Percentiles rank a stretch among this genome's conserved stretches.
These are phyloP conservation scores for Suhomyces bribrorum DNA, from an alignment of 1,139 yeast species.

Conservation along the genomic window DNA sequence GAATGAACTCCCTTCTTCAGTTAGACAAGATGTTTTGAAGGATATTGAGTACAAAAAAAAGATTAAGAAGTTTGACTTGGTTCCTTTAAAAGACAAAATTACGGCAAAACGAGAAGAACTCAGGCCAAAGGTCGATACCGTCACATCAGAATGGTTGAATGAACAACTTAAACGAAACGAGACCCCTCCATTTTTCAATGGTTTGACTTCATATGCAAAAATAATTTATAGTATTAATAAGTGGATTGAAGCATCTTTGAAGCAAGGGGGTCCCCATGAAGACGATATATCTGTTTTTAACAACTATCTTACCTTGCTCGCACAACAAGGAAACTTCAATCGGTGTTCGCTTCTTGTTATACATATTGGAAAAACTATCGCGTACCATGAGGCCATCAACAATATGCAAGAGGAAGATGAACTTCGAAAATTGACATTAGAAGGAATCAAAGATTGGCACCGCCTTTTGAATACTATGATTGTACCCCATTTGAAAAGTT, in stretches of 20 bases:
- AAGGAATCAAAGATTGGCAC: slow-evolving; percentile 28
- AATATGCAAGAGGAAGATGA: background rate
- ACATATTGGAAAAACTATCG: slow-evolving; percentile 19
- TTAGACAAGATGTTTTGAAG: slow-evolving; percentile 41
- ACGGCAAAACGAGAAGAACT: slow-evolving; percentile 21
- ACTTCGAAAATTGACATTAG: slow-evolving; percentile 7
- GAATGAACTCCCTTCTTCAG: slow-evolving; percentile 48
- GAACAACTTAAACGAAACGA: slow-evolving; percentile 22
- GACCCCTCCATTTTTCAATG: slow-evolving; percentile 40
- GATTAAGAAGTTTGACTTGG: slow-evolving; percentile 29
- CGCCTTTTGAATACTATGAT: slow-evolving; percentile 13
- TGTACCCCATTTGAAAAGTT: slow-evolving; percentile 5
- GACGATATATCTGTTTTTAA: slow-evolving; percentile 52
- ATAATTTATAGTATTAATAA: slow-evolving; percentile 37
- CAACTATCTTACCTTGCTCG: slow-evolving; percentile 24
- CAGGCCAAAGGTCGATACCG: slow-evolving; percentile 19
- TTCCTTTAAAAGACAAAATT: slow-evolving; percentile 34
- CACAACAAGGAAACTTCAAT: slow-evolving; percentile 21
- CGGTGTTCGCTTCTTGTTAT: slow-evolving; percentile 26
- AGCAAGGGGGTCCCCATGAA: slow-evolving; percentile 56
- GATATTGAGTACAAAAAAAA: slow-evolving; percentile 38
- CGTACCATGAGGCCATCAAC: slow-evolving; percentile 18
- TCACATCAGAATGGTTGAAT: slow-evolving; percentile 30
- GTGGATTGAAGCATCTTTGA: slow-evolving; percentile 52
- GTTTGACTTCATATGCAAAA: slow-evolving; percentile 29